Evolutionary conservation across 495 filamentous ascomycete species (phyloP), one percentile per base, ranked within the genome.

Genomic region (Terfezia boudieri): DNA sequence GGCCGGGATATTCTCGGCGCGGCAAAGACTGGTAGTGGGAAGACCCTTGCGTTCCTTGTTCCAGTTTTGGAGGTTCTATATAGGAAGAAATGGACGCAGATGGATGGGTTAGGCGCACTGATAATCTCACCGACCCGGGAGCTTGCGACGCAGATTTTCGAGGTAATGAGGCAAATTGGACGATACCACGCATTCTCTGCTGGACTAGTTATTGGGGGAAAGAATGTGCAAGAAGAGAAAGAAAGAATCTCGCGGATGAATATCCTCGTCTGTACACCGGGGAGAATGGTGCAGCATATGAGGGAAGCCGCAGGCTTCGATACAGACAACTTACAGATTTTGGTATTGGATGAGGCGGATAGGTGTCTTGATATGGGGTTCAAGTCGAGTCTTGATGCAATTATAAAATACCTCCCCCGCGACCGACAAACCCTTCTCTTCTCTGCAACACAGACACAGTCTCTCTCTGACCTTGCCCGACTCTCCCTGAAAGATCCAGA

Each of bases 311-410:
- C 86, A 7, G 77, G 79, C 36, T 84, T 99, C 60, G 86, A 92
- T 53, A 81, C 90, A 41, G 80, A 84, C 60, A 93, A 90, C 66
- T 62, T 99, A 52, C 83, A 92, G 67, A 83, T 96, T 66, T 73
- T 99, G 35, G 90, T 96, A 5, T 72, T 99, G 57, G 90, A 99
- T 61, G 90, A 99, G 64, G 90, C 90, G 4, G 90, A 99, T 64
- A 76, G 90, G 36, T 95, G 96, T 59, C 76, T 99, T 74, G 90
- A 99, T 66, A 92, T 95, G 87, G 90, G 90, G 10, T 99, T 99
- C 66, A 83, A 94, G 66, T 72, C 75, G 12, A 83, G 84, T 0
- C 78, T 99, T 12, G 90, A 99, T 67, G 90, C 90, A 4, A 88
- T 99, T 43, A 68, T 99, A 36, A 86, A 90, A 53, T 89, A 95